A percentile compares a stretch with the other conserved stretches of the same genome.
Evolutionary conservation across 768 basidiomycete genomes (phyloP).

Genomic region (Coprinellus aureogranulatus): DNA sequence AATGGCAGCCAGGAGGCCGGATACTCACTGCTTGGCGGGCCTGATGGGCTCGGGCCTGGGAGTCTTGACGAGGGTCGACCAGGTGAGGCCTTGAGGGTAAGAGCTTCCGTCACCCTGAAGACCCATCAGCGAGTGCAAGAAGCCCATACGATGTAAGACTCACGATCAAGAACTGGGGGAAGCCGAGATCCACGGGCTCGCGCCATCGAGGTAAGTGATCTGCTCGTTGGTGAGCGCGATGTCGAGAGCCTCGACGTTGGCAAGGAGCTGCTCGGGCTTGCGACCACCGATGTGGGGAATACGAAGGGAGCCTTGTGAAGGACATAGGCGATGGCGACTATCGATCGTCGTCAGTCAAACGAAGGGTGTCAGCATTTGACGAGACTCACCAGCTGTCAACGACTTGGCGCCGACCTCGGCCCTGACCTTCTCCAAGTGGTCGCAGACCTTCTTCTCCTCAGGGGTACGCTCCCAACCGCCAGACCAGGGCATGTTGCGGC

Average conservation of each 20-base stretch:
- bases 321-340: slow-evolving; percentile 49
- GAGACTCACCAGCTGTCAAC: slow-evolving; percentile 37
- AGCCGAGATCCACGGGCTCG: slow-evolving; percentile 11
- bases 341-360: neutral
- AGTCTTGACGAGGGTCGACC: neutral
- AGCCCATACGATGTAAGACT: neutral
- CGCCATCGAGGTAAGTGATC: slow-evolving; percentile 34
- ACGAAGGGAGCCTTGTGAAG: slow-evolving; percentile 50
- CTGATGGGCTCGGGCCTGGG: neutral
- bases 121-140: neutral
- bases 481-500: slow-evolving; percentile 2
- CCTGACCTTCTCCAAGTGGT: slow-evolving; percentile 45
- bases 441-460: slow-evolving; percentile 38
- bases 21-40: neutral
- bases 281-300: slow-evolving; percentile 36
- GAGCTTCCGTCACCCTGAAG: neutral
- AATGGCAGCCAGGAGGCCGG: neutral
- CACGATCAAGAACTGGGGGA: slow-evolving; percentile 9
- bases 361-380: neutral
- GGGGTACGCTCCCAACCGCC: slow-evolving; percentile 14
- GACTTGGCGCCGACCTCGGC: slow-evolving; percentile 41
- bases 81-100: neutral
- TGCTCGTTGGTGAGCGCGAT: slow-evolving; percentile 38
- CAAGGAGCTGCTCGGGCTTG: slow-evolving; percentile 40
- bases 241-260: slow-evolving; percentile 42